Percentiles rank a stretch among this genome's conserved stretches.
Evolutionary conservation across 1,284 basidiomycete genomes (phyloP).

Genomic region (Amylostereum areolatum): DNA sequence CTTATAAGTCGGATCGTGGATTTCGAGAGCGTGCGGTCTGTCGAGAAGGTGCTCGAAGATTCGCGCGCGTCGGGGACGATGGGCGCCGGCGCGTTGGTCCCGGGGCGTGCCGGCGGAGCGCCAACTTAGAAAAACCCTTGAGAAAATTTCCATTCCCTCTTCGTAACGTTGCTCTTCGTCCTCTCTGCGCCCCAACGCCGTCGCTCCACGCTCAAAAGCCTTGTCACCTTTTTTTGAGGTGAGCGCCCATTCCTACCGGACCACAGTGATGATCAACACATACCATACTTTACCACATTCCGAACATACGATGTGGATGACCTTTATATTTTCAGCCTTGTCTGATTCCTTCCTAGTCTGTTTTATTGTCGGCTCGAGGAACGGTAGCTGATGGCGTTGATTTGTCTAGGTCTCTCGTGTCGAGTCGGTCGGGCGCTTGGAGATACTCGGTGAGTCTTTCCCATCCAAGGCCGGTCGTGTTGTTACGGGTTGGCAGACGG

Average conservation of each 20-base stretch:
- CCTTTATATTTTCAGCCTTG: constrained; percentile 71
- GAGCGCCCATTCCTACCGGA: neutral
- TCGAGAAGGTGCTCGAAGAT: constrained; percentile 17
- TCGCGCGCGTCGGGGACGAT: too few relatives aligned
- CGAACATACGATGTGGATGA: constrained; percentile 51
- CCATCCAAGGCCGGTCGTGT: neutral
- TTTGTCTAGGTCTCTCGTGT: constrained; percentile 8
- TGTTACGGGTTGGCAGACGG: neutral
- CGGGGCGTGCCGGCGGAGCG: too few relatives aligned
- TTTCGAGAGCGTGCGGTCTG: too few relatives aligned
- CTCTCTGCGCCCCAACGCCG: too few relatives aligned
- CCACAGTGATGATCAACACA: constrained; percentile 44
- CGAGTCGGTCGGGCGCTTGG: neutral
- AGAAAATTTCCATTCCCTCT: too few relatives aligned
- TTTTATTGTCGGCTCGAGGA: constrained; percentile 3
- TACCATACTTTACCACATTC: constrained; percentile 68
- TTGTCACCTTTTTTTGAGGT: too few relatives aligned
- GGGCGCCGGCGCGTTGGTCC: too few relatives aligned
- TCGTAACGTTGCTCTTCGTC: too few relatives aligned
- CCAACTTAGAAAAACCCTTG: too few relatives aligned
- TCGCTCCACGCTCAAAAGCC: too few relatives aligned
- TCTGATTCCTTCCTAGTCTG: constrained; percentile 38
- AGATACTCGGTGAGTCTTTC: constrained; percentile 21
- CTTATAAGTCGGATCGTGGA: too few relatives aligned
- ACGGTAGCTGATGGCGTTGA: constrained; percentile 24